Evolutionary conservation across 345 rosid species (phyloP), one percentile per base, ranked within the genome.

Genomic region (Populus deltoides): DNA sequence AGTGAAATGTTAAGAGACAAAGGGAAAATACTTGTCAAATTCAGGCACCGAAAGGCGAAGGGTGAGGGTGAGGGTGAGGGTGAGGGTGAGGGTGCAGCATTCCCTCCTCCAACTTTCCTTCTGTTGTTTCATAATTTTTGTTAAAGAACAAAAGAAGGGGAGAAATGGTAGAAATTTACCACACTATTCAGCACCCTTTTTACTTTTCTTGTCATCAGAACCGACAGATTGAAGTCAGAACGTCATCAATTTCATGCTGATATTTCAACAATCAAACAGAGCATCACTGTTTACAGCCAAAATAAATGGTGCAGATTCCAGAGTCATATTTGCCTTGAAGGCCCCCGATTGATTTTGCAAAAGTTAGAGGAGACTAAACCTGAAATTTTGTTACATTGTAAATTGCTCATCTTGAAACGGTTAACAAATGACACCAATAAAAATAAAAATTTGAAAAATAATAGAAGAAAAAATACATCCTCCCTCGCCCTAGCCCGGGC

Each of bases 41-140:
- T 10, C 17, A 70, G 59, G 77, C 76, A 80, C 81, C 79, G 75
- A 77, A 81, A 81, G 80, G 36, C 79, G 75, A 77, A 81, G 78
- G 80, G 36, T 38, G 13, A 59, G 51, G 59, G 4, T 33, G 36
- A 0, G 45, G 45, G 0, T 0, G 45, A n/a, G n/a, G n/a, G 7
- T 11, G 49, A 36, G 43, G 31, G 4, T 33, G 36, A 0, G 45
- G 45, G 0, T 0, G 45, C 45, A 12, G 45, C 45, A 2, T 41
- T 12, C 45, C 45, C 45, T 41, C 55, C 57, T 43, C 7, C 62
- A 38, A 16, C 18, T 75, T 38, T 70, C 24, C 59, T 35, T 57
- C 43, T n/a, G 31, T 13, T 41, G 5, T 39, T 2, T 68, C 7
- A n/a, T 29, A 5, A 24, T 62, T 25, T 62, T 25, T 6, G 16